Percentiles rank a stretch among this genome's conserved stretches.
phyloP scores from a whole-genome alignment of 2,329 filamentous ascomycete species.

The Neophaeococcomyces mojaviensis region DNA sequence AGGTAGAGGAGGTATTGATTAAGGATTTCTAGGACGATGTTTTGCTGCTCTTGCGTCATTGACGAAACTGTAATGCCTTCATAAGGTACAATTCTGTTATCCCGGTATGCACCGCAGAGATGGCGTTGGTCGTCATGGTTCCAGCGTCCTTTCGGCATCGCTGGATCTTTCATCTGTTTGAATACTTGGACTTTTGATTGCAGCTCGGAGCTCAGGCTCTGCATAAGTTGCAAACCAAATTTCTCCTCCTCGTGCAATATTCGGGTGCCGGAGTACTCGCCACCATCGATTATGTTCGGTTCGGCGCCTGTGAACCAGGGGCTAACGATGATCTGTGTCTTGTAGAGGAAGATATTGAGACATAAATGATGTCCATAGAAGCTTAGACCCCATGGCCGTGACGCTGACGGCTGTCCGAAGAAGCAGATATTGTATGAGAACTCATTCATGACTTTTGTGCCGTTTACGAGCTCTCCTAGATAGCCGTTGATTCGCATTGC shows the following conservation, averaged over 20 bases:
- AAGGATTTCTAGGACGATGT: slow-evolving; percentile 51
- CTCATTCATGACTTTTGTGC: slow-evolving; percentile 61
- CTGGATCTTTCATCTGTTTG: slow-evolving; percentile 53
- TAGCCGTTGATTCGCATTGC: slow-evolving; percentile 72
- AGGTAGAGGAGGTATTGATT: slow-evolving; percentile 63
- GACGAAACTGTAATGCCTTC: slow-evolving; percentile 55
- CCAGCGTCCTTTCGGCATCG: slow-evolving; percentile 61
- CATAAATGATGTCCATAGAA: slow-evolving; percentile 77
- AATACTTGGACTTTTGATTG: slow-evolving; percentile 51
- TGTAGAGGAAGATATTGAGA: slow-evolving; percentile 61
- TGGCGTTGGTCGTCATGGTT: slow-evolving; percentile 76
- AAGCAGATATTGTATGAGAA: slow-evolving; percentile 69
- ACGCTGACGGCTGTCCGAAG: slow-evolving; percentile 55
- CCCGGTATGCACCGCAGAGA: slow-evolving; percentile 67
- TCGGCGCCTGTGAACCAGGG: slow-evolving; percentile 77
- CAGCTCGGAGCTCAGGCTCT: slow-evolving; percentile 43
- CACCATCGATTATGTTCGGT: slow-evolving; percentile 64
- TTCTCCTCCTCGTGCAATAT: slow-evolving; percentile 60
- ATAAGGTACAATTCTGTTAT: slow-evolving; percentile 69
- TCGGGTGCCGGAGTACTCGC: slow-evolving; percentile 54
- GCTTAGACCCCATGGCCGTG: slow-evolving; percentile 60
- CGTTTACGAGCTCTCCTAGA: slow-evolving; percentile 59
- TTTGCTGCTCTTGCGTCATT: slow-evolving; percentile 44
- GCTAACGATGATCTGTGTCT: slow-evolving; percentile 57
- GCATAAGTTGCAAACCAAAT: slow-evolving; percentile 63